Conservation (phyloP, 164 flowering plant species). For the Taxillus chinensis region DNA sequence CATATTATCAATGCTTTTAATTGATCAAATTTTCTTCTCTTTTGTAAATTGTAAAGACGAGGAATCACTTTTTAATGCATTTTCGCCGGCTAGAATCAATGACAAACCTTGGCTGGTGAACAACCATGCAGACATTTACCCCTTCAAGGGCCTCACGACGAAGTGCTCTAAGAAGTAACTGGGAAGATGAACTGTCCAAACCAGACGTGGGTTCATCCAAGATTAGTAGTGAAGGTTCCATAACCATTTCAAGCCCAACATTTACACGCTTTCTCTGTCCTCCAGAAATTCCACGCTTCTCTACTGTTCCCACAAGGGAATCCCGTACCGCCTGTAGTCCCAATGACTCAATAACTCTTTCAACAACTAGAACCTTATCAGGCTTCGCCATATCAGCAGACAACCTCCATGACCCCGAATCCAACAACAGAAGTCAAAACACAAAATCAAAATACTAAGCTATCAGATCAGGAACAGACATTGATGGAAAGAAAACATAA, state of each 20-base stretch:
- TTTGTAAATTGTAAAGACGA: too few species aligned
- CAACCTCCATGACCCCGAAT: conserved; percentile 32
- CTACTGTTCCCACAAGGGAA: conserved; percentile 94
- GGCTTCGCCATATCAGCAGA: conserved; percentile 64
- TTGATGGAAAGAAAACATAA: background rate
- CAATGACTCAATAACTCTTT: conserved; percentile 90
- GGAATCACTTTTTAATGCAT: too few species aligned
- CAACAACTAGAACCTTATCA: conserved; percentile 88
- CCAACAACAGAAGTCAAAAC: conserved; percentile 1
- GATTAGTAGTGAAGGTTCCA: conserved; percentile 93
- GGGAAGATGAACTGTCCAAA: conserved; percentile 92
- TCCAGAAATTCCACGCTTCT: conserved; percentile 96
- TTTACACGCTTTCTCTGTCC: conserved; percentile 97
- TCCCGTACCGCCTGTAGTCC: conserved; percentile 79
- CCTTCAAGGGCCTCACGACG: conserved; percentile 97
- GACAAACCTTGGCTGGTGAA: conserved; percentile 91
- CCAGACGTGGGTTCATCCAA: conserved; percentile 98
- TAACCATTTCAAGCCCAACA: conserved; percentile 98
- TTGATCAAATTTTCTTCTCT: too few species aligned
- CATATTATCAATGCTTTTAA: too few species aligned
- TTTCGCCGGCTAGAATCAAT: background rate
- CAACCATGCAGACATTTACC: conserved; percentile 89
- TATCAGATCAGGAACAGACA: background rate
- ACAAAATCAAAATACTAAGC: background rate
- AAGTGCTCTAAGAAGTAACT: conserved; percentile 78